These are phyloP conservation scores for Calonectria leucothoes DNA, from an alignment of 2,329 filamentous ascomycete genomes.

Conservation along the genomic window DNA sequence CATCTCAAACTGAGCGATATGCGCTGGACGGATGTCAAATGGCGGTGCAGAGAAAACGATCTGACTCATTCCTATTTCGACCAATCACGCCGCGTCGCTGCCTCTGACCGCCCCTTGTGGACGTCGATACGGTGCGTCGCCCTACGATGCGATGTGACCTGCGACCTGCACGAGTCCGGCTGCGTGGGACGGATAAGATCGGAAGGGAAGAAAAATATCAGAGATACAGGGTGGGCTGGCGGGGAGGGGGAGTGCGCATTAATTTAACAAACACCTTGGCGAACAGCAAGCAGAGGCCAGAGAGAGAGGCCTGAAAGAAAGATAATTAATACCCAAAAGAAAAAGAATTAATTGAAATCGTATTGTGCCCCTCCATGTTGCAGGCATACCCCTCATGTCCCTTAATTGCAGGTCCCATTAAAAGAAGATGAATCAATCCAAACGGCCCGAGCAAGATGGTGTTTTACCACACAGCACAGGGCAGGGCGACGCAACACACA, in stretches of 20 bases:
- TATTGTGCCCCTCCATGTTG: background rate
- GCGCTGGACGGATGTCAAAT: constrained; percentile 20
- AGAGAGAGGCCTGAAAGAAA: background rate
- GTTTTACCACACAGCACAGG: constrained; percentile 4
- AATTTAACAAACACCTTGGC: too few species aligned
- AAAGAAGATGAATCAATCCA: constrained; percentile 5
- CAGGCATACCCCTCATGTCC: background rate
- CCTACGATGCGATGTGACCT: constrained; percentile 18
- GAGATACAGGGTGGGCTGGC: background rate
- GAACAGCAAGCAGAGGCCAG: background rate
- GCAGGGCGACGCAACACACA: background rate
- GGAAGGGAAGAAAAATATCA: constrained; percentile 3
- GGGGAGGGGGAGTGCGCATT: constrained; percentile 16
- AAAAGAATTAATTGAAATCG: background rate
- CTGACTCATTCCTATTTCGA: constrained; percentile 10
- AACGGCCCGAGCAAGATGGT: background rate
- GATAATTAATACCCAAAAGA: background rate
- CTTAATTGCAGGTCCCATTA: background rate
- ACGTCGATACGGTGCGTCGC: constrained; percentile 9
- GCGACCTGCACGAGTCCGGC: constrained; percentile 12
- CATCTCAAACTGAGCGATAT: background rate
- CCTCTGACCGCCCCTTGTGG: constrained; percentile 21
- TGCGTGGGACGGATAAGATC: constrained; percentile 25
- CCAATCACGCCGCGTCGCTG: background rate
- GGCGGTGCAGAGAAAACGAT: constrained; percentile 23